Conservation (phyloP, 768 basidiomycete genomes). For the Termitomyces sp. region DNA sequence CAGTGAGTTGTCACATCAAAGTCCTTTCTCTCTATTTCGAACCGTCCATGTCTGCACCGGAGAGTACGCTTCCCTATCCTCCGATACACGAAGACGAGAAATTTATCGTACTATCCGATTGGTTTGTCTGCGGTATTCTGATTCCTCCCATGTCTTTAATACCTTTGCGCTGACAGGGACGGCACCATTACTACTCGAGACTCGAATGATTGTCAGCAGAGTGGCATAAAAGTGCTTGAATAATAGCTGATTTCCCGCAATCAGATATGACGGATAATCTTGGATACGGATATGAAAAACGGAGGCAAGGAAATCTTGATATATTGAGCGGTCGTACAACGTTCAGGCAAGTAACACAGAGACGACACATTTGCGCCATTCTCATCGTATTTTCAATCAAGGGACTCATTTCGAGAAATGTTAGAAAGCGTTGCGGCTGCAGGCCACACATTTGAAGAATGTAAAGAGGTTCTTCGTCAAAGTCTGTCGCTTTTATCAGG, state of each 20-base stretch:
- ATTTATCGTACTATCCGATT: slow-evolving; percentile 87
- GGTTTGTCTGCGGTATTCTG: slow-evolving; percentile 44
- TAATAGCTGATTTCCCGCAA: not conserved
- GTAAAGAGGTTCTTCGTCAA: slow-evolving; percentile 66
- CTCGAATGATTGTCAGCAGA: slow-evolving; percentile 79
- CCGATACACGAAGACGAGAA: slow-evolving; percentile 73
- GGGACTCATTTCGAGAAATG: slow-evolving; percentile 88
- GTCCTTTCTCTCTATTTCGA: not conserved
- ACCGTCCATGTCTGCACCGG: slow-evolving; percentile 27
- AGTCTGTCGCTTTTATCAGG: slow-evolving; percentile 35
- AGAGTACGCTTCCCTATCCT: slow-evolving; percentile 76
- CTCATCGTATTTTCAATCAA: slow-evolving; percentile 20
- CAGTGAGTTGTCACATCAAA: not conserved
- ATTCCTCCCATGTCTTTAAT: not conserved
- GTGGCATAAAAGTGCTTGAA: not conserved
- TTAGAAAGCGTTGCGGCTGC: slow-evolving; percentile 69
- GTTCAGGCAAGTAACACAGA: slow-evolving; percentile 52
- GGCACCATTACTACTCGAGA: slow-evolving; percentile 92
- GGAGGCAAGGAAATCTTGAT: slow-evolving; percentile 69
- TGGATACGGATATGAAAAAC: slow-evolving; percentile 73
- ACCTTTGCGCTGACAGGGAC: slow-evolving; percentile 47
- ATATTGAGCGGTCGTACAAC: slow-evolving; percentile 60
- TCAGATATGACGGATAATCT: slow-evolving; percentile 85
- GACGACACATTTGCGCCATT: not conserved
- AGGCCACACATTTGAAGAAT: slow-evolving; percentile 80